These are phyloP conservation scores for Microsporum canis DNA, from an alignment of 2,329 filamentous ascomycete species.

Conservation along the genomic window DNA sequence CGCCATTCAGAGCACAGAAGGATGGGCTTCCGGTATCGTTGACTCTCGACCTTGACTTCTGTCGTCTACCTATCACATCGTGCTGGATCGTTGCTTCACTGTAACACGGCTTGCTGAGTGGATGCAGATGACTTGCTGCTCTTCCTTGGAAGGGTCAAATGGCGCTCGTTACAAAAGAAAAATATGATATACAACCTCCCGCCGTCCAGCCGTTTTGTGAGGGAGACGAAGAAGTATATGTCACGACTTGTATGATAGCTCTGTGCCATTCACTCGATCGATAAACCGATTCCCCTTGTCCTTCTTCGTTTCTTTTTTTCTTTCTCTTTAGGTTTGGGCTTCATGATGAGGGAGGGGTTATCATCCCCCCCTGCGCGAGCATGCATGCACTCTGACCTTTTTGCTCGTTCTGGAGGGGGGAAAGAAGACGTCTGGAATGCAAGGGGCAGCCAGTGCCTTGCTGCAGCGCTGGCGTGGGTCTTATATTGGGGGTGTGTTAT, in stretches of 20 bases:
- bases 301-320: not conserved
- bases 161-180: not conserved
- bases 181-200: not conserved
- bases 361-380: not conserved
- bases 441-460: constrained; percentile 2
- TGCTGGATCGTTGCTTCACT: not conserved
- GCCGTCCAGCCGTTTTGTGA: not conserved
- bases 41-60: not conserved
- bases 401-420: not conserved
- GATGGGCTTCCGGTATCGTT: not conserved
- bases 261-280: not conserved
- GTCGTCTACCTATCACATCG: not conserved
- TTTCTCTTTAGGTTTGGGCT: not conserved
- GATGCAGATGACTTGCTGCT: not conserved
- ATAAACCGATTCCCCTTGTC: not conserved
- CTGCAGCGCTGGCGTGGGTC: not conserved
- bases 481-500: not conserved
- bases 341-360: not conserved
- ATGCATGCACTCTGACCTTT: not conserved
- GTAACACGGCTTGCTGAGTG: not conserved
- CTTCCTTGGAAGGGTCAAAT: not conserved
- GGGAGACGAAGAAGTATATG: not conserved
- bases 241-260: not conserved
- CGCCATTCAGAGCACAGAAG: not conserved
- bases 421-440: constrained; percentile 1